Evolutionary conservation across 139 green algal genomes (phyloP), one percentile per base, ranked within the genome.

Genomic region (Coelastrella sp.): DNA sequence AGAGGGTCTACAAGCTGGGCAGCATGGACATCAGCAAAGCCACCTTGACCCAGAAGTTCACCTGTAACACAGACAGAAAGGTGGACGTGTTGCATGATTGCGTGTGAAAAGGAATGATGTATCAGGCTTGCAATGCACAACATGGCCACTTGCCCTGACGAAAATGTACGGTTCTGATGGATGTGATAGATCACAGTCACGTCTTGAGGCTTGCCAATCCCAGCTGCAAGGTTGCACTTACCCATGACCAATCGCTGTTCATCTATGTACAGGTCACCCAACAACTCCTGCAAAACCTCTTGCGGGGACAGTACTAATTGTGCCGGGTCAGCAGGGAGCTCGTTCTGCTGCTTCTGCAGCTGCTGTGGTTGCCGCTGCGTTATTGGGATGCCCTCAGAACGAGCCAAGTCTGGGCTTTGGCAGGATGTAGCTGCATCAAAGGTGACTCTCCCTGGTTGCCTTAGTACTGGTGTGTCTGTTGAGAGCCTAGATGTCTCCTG

Each of bases 1-100:
- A 69, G 37, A 17, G 62, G 72, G 35, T 62, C 35, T 2, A 30
- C 5, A 25, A 83, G 85, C 78, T 50, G 32, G 0, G 79, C 71
- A 2, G 69, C 51, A 57, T 91, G 88, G 11, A 94, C 91, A 0
- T 90, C 92, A 19, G 91, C 91, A 86, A 93, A 94, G 0, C 86
- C 91, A 21, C 91, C 91, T 78, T 91, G 59, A 2, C 91, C 91
- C 38, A 94, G 79, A n/a, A 85, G 59, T 17, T 67, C 69, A 40
- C 80, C 80, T 86, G 80, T 17, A 43, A 19, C 40, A 81, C 2
- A 63, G 7, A 40, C 43, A 43, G 27, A n/a, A n/a, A n/a, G n/a
- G n/a, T n/a, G n/a, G n/a, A n/a, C n/a, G n/a, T n/a, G n/a, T n/a
- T n/a, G n/a, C n/a, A n/a, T n/a, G n/a, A n/a, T n/a, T n/a, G n/a